Conservation (phyloP, 225 moss, liverwort and hornwort genomes). For the Polytrichum commune region DNA sequence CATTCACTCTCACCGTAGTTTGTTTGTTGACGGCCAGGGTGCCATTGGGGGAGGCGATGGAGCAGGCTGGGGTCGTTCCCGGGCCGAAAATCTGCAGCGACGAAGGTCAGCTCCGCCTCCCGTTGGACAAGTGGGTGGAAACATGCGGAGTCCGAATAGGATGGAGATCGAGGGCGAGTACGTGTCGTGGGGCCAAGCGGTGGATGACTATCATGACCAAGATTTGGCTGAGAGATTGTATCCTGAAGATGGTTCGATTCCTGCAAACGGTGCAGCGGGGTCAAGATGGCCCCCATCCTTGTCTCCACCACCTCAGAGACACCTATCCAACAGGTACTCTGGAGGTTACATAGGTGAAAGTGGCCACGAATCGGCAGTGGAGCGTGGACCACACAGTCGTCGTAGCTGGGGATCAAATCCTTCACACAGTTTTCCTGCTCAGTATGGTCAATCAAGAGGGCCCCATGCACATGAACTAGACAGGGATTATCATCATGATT, state of each 20-base stretch:
- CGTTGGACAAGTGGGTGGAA: not conserved
- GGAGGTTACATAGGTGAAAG: not conserved
- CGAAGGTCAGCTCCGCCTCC: not conserved
- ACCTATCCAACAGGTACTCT: not conserved
- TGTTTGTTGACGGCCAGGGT: constrained; percentile 45
- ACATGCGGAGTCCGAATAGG: constrained; percentile 1
- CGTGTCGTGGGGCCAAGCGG: not conserved
- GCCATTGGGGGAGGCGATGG: constrained; percentile 33
- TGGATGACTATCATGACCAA: constrained; percentile 6
- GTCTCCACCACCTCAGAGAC: constrained; percentile 5
- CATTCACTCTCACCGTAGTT: constrained; percentile 37
- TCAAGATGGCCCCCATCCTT: constrained; percentile 4
- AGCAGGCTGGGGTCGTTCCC: constrained; percentile 12
- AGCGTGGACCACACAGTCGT: constrained; percentile 6
- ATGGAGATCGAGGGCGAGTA: not conserved
- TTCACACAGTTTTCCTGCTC: not conserved
- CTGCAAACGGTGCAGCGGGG: not conserved
- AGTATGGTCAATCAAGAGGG: not conserved
- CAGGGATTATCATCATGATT: constrained; percentile 6
- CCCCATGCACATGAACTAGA: constrained; percentile 4
- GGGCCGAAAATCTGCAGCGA: not conserved
- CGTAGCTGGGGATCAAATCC: constrained; percentile 3
- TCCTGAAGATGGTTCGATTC: constrained; percentile 1
- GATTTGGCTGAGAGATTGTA: constrained; percentile 1
- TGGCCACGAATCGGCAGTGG: not conserved